A percentile compares a stretch with the other conserved stretches of the same genome.
phyloP scores from a whole-genome alignment of 495 filamentous ascomycete genomes.

The Tirmania nivea region DNA sequence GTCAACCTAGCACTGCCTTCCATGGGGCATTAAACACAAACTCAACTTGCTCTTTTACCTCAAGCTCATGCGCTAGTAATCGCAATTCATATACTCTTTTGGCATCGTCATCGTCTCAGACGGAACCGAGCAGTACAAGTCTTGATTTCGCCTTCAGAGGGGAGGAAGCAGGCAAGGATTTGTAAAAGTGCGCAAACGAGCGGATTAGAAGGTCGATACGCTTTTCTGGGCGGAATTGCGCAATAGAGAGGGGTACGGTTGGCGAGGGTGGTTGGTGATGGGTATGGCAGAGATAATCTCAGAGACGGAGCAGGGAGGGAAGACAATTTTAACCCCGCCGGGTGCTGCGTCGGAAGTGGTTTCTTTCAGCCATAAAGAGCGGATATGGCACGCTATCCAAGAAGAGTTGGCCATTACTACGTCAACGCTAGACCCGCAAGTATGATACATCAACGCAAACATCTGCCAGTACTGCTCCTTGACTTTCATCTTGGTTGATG shows the following conservation, averaged over 20 bases:
- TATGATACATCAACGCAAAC: conserved; percentile 62
- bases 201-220: conserved; percentile 70
- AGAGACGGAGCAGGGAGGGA: conserved; percentile 73
- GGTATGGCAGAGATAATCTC: conserved; percentile 48
- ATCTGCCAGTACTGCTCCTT: conserved; percentile 77
- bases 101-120: conserved; percentile 61
- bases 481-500: conserved; percentile 23
- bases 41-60: conserved; percentile 57
- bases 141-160: conserved; percentile 31
- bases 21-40: conserved; percentile 80
- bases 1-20: conserved; percentile 59
- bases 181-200: conserved; percentile 54
- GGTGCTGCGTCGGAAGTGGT: not conserved
- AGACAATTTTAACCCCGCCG: conserved; percentile 45
- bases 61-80: conserved; percentile 66
- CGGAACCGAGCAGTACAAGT: conserved; percentile 68
- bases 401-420: conserved; percentile 90
- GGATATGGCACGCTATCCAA: conserved; percentile 79
- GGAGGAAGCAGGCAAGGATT: conserved; percentile 3
- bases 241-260: conserved; percentile 51
- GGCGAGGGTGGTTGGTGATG: conserved; percentile 38
- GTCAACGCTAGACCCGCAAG: conserved; percentile 61
- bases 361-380: conserved; percentile 41
- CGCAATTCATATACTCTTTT: conserved; percentile 82
- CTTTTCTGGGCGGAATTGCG: conserved; percentile 93